Base-by-base conservation (phyloP, 2,329 filamentous ascomycete species). In the Stylonectria norvegica region DNA sequence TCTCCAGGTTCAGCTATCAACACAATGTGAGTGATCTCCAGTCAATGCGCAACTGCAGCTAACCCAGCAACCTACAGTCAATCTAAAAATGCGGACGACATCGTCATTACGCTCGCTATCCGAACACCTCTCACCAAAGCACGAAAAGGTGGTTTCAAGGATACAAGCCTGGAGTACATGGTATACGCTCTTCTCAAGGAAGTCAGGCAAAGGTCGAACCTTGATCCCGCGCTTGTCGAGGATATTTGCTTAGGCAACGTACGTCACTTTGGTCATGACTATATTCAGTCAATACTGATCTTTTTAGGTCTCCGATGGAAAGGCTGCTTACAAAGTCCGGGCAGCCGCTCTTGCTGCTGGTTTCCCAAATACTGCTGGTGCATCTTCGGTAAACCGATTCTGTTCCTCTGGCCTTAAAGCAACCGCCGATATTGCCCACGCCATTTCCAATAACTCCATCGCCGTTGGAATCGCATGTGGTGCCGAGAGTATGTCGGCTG, bases 351-450 rank as follows among this genome's bases (percentile, higher is more conserved):
- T 97, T 48, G 87, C 89, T 34, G 93, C 93, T 42, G 93, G 93
- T 55, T 95, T 93, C 73, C 90, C 93, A 53, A 90, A 93, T 72
- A 96, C 91, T 5, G 78, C 87, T 34, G 79, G 81, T 50, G 88
- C 86, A 49, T 90, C 79, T 30, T 83, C 85, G 30, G 76, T 95
- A 43, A 97, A 97, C 76, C 85, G 93, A 47, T 97, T 98, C 82
- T 98, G 93, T 77, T 94, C 89, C 25, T 96, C 90, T 0, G 93
- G 93, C 23, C 83, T 98, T 52, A 94, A 96, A 70, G 90, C 93
- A 42, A 87, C 90, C 5, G 90, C 95, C 67, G 89, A 96, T 61
- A 94, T 98, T 53, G 90, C 93, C 36, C 85, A 93, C 69, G 79
- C 89, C 63, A 96, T 98, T 65, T 65, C 75, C 43, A 70, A 73